A percentile compares a stretch with the other conserved stretches of the same genome.
Evolutionary conservation across 1,284 basidiomycete genomes (phyloP).

Genomic region (Coniferiporia sulphurascens): DNA sequence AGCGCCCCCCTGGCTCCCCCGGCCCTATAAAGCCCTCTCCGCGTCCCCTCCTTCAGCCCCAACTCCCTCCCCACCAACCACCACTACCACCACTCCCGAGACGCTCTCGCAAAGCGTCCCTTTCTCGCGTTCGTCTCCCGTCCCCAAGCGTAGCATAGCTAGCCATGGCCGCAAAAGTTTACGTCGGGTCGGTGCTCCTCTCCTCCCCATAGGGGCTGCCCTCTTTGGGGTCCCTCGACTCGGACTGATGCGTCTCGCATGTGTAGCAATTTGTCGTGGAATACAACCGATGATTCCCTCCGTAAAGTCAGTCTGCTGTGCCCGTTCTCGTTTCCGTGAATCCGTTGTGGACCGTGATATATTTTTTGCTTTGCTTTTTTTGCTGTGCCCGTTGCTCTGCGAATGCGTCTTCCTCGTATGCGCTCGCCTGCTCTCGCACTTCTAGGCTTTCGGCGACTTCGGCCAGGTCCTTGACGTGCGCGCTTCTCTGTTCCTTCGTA

Average conservation of each 20-base stretch:
- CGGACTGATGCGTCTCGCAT: slow-evolving; percentile 44
- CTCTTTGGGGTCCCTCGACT: slow-evolving; percentile 36
- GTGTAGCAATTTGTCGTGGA: slow-evolving; percentile 87
- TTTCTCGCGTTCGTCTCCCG: slow-evolving; percentile 25
- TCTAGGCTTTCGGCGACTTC: slow-evolving; percentile 67
- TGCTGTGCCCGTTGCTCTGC: neutral
- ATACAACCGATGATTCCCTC: slow-evolving; percentile 88
- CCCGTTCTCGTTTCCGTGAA: slow-evolving; percentile 30
- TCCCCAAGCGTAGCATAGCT: slow-evolving; percentile 33
- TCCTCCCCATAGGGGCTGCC: slow-evolving; percentile 30
- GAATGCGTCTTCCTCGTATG: neutral
- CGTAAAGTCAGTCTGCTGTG: slow-evolving; percentile 67
- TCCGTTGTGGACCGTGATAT: slow-evolving; percentile 28
- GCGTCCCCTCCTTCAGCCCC: slow-evolving; percentile 34
- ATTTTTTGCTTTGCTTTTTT: slow-evolving; percentile 21
- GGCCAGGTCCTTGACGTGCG: slow-evolving; percentile 76
- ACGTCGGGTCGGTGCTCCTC: slow-evolving; percentile 69
- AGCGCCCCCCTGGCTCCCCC: slow-evolving; percentile 22
- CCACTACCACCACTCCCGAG: neutral
- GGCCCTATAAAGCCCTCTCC: slow-evolving; percentile 24
- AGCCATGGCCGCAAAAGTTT: slow-evolving; percentile 71
- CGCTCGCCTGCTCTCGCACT: slow-evolving; percentile 24
- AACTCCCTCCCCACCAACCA: slow-evolving; percentile 27
- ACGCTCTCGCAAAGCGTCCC: slow-evolving; percentile 25
- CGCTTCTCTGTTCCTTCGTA: slow-evolving; percentile 35